Conservation (phyloP, 345 rosid genomes). For the Aegle marmelos region DNA sequence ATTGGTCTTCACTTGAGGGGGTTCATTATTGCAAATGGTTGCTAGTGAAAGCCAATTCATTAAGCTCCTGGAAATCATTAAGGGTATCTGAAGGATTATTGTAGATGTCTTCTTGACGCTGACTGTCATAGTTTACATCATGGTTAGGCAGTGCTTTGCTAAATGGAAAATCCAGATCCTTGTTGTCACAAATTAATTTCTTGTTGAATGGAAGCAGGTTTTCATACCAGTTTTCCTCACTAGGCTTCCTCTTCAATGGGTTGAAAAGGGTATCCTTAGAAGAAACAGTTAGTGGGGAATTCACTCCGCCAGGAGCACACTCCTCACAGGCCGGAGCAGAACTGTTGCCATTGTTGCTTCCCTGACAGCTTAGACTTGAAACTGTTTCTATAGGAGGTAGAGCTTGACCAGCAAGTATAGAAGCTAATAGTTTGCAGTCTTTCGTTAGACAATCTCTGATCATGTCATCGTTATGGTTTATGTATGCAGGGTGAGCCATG, state of each 20-base stretch:
- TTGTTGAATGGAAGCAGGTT: conserved; percentile 14
- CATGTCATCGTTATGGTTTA: conserved; percentile 19
- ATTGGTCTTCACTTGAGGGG: background rate
- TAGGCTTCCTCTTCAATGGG: conserved; percentile 27
- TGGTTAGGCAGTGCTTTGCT: background rate
- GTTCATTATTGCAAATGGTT: conserved; percentile 17
- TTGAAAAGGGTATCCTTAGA: conserved; percentile 17
- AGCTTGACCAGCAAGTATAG: conserved; percentile 31
- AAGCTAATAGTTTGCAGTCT: conserved; percentile 36
- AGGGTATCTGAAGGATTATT: conserved; percentile 19
- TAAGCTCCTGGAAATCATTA: conserved; percentile 23
- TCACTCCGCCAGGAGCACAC: conserved; percentile 6
- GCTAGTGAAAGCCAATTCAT: conserved; percentile 21
- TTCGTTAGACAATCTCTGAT: conserved; percentile 34
- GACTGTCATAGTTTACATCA: conserved; percentile 17
- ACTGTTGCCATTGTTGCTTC: conserved; percentile 17
- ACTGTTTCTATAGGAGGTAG: conserved; percentile 27
- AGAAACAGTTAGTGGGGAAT: conserved; percentile 27
- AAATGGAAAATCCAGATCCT: conserved; percentile 13
- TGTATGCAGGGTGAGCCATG: conserved; percentile 8
- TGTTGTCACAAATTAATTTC: conserved; percentile 14
- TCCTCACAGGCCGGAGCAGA: conserved; percentile 4
- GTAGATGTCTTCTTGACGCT: conserved; percentile 23
- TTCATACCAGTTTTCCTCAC: conserved; percentile 17
- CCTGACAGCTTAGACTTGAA: conserved; percentile 22